Percentiles rank a stretch among this genome's conserved stretches.
Conservation (phyloP, 2,329 filamentous ascomycete species). For the Claviceps sp. region DNA sequence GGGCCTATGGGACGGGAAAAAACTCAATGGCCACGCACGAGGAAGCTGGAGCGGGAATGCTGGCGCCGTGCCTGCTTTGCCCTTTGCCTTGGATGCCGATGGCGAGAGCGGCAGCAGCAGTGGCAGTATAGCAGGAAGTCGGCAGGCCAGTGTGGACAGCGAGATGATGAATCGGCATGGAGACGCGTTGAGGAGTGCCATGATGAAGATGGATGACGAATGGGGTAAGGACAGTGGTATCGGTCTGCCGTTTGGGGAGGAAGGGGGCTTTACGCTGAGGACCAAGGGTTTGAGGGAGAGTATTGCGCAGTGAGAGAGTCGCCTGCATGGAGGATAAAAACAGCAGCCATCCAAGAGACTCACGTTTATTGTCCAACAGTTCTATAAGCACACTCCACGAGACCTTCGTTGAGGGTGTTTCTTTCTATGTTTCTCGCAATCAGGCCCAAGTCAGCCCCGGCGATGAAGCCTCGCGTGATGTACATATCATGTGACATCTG, state of each 20-base stretch:
- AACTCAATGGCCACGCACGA: constrained; percentile 22
- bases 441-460: too few species aligned
- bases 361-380: too few species aligned
- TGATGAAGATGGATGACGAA: constrained; percentile 12
- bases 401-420: too few species aligned
- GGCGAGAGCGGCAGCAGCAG: constrained; percentile 25
- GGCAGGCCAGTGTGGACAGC: constrained; percentile 31
- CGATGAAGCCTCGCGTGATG: too few species aligned
- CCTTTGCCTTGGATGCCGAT: constrained; percentile 7
- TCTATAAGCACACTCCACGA: too few species aligned
- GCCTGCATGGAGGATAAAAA: too few species aligned
- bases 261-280: constrained; percentile 35
- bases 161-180: constrained; percentile 25
- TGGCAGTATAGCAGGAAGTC: constrained; percentile 22
- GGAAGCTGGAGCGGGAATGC: constrained; percentile 11
- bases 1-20: constrained; percentile 40
- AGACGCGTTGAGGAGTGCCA: constrained; percentile 23
- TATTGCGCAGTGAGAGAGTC: constrained; percentile 5
- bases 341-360: too few species aligned
- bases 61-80: constrained; percentile 10
- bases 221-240: constrained; percentile 14
- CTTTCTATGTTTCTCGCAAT: too few species aligned
- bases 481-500: too few species aligned
- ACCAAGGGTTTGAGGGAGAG: constrained; percentile 45
- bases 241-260: constrained; percentile 31